Evolutionary conservation across 2,329 filamentous ascomycete genomes (phyloP).

Genomic region (Aureobasidium sp.): DNA sequence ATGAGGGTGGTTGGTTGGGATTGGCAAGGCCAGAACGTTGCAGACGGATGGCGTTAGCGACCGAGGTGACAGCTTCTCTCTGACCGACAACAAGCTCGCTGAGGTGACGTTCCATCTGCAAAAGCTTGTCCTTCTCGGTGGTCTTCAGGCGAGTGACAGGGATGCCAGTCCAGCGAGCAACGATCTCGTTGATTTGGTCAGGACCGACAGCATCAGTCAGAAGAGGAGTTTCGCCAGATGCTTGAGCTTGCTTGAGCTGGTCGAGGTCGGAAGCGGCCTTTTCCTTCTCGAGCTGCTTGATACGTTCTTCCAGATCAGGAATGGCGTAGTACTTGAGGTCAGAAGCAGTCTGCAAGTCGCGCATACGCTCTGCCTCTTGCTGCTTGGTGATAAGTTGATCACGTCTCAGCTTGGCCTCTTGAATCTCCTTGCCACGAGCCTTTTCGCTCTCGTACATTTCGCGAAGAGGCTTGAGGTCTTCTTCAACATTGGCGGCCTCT

Average conservation of each 20-base stretch:
- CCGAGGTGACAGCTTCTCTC: slow-evolving; percentile 83
- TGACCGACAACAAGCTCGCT: slow-evolving; percentile 84
- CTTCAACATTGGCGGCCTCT: slow-evolving; percentile 88
- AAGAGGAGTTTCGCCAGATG: slow-evolving; percentile 56
- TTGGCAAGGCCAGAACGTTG: slow-evolving; percentile 92
- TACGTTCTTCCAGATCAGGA: slow-evolving; percentile 76
- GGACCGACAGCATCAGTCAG: slow-evolving; percentile 91
- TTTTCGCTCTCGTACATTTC: slow-evolving; percentile 96
- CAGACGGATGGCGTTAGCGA: slow-evolving; percentile 91
- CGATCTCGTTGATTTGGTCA: slow-evolving; percentile 98
- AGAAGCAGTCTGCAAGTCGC: slow-evolving; percentile 79
- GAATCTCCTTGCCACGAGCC: slow-evolving; percentile 81
- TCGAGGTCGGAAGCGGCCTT: slow-evolving; percentile 78
- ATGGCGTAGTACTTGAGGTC: slow-evolving; percentile 97
- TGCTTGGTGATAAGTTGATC: slow-evolving; percentile 86
- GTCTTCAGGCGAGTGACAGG: slow-evolving; percentile 91
- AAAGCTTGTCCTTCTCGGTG: slow-evolving; percentile 95
- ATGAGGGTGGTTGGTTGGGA: slow-evolving; percentile 93
- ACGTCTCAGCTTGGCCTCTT: slow-evolving; percentile 90
- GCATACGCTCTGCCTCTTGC: slow-evolving; percentile 82
- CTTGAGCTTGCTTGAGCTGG: slow-evolving; percentile 49
- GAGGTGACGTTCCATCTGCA: slow-evolving; percentile 89
- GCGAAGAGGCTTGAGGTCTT: slow-evolving; percentile 82
- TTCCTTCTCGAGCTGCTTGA: slow-evolving; percentile 71
- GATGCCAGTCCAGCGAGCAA: slow-evolving; percentile 96